phyloP scores from a whole-genome alignment of 2,329 filamentous ascomycete species.

The Colletotrichum higginsianum region DNA sequence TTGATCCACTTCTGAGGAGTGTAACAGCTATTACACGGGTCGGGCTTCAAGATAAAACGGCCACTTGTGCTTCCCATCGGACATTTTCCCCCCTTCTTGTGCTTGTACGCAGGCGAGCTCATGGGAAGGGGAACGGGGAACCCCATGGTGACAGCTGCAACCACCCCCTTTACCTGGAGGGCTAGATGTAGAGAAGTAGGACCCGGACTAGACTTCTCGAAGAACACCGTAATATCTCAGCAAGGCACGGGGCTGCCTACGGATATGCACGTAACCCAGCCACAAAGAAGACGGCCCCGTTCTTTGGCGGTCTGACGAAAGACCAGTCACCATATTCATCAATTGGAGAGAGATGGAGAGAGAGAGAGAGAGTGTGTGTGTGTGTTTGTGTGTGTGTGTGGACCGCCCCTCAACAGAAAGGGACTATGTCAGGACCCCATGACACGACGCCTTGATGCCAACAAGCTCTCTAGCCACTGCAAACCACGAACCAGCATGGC shows the following conservation, averaged over 20 bases:
- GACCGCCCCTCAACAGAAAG: too few relatives aligned
- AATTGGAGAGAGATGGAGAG: slow-evolving; percentile 14
- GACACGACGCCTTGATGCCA: background rate
- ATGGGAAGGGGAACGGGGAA: slow-evolving; percentile 54
- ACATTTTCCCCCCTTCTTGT: slow-evolving; percentile 45
- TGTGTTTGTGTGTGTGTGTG: too few relatives aligned
- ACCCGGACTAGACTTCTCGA: slow-evolving; percentile 56
- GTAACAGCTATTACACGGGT: slow-evolving; percentile 7
- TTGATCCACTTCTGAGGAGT: slow-evolving; percentile 7
- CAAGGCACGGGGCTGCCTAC: slow-evolving; percentile 43
- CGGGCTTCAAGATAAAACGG: slow-evolving; percentile 9
- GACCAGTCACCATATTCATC: background rate
- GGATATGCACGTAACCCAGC: slow-evolving; percentile 55
- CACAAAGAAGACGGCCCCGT: slow-evolving; percentile 44
- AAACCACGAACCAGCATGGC: slow-evolving; percentile 8
- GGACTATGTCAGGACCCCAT: background rate
- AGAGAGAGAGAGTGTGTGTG: background rate
- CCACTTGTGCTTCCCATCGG: slow-evolving; percentile 40
- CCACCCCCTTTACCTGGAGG: slow-evolving; percentile 51
- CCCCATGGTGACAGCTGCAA: slow-evolving; percentile 58
- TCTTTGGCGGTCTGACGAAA: slow-evolving; percentile 45
- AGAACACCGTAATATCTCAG: slow-evolving; percentile 53
- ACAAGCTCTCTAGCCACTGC: background rate
- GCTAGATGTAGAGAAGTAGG: slow-evolving; percentile 44
- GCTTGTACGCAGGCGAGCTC: slow-evolving; percentile 57